Conservation (phyloP, 768 basidiomycete species). For the Rhizopogon vinicolor region DNA sequence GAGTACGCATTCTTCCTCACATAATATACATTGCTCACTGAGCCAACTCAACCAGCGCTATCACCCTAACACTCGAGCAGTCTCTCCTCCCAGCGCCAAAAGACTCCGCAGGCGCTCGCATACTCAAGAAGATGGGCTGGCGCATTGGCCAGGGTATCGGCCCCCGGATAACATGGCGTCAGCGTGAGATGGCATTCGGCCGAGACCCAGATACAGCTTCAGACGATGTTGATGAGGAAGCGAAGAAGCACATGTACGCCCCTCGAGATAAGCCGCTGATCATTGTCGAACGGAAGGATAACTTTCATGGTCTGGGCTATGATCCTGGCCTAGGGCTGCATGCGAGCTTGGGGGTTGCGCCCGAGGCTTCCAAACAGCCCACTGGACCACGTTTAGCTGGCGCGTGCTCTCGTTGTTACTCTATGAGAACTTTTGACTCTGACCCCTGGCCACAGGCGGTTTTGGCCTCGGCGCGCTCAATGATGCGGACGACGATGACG, state of each 20-base stretch:
- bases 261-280: slow-evolving; percentile 72
- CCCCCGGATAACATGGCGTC: slow-evolving; percentile 74
- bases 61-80: slow-evolving; percentile 56
- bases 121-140: slow-evolving; percentile 97
- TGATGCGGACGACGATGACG: slow-evolving; percentile 91
- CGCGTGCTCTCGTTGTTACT: slow-evolving; percentile 21
- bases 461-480: slow-evolving; percentile 89
- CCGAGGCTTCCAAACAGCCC: slow-evolving; percentile 12
- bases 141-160: slow-evolving; percentile 89
- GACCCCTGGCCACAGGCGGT: slow-evolving; percentile 47
- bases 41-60: slow-evolving; percentile 39
- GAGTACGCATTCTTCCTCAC: slow-evolving; percentile 13
- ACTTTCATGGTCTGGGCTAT: slow-evolving; percentile 81
- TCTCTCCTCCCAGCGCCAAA: slow-evolving; percentile 70
- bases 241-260: slow-evolving; percentile 82
- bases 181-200: slow-evolving; percentile 68
- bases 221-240: slow-evolving; percentile 70
- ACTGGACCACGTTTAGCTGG: slow-evolving; percentile 56
- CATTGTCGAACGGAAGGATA: slow-evolving; percentile 63
- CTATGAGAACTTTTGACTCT: neutral
- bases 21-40: neutral
- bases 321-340: slow-evolving; percentile 56
- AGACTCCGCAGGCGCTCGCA: slow-evolving; percentile 77
- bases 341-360: slow-evolving; percentile 46
- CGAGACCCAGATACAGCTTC: slow-evolving; percentile 34